Evolutionary conservation across 73 alveolate genomes (phyloP).

Genomic region (Blepharisma stoltei): DNA sequence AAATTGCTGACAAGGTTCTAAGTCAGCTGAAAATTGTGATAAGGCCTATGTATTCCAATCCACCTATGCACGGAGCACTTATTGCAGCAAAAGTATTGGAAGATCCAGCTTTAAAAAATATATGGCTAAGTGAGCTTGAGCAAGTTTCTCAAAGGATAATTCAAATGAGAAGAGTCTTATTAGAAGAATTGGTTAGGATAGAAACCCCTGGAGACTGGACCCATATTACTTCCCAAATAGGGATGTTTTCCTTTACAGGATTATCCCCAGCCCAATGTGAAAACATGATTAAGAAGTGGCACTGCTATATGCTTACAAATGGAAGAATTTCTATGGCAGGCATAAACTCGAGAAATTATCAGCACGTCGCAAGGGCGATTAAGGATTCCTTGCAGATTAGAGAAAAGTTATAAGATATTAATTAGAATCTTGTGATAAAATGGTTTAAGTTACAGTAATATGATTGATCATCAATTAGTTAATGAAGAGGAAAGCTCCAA

Average conservation of each 20-base stretch:
- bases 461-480: too few species aligned
- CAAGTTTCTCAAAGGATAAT: conserved; percentile 85
- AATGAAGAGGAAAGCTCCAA: too few species aligned
- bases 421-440: too few species aligned
- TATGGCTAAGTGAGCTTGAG: conserved; percentile 81
- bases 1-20: conserved; percentile 73
- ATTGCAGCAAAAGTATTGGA: conserved; percentile 77
- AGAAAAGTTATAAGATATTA: neutral
- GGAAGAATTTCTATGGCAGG: conserved; percentile 96
- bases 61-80: conserved; percentile 97
- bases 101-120: conserved; percentile 63
- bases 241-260: conserved; percentile 97
- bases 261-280: conserved; percentile 87
- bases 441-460: too few species aligned
- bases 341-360: conserved; percentile 75
- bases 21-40: conserved; percentile 72
- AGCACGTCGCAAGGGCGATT: conserved; percentile 88
- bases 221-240: conserved; percentile 82
- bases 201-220: conserved; percentile 91
- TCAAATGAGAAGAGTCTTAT: conserved; percentile 78
- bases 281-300: conserved; percentile 73
- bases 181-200: conserved; percentile 61
- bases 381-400: conserved; percentile 68
- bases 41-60: conserved; percentile 88
- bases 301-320: conserved; percentile 73